Base-by-base conservation (phyloP, 257 asterid species). In the Primulina huaijiensis region DNA sequence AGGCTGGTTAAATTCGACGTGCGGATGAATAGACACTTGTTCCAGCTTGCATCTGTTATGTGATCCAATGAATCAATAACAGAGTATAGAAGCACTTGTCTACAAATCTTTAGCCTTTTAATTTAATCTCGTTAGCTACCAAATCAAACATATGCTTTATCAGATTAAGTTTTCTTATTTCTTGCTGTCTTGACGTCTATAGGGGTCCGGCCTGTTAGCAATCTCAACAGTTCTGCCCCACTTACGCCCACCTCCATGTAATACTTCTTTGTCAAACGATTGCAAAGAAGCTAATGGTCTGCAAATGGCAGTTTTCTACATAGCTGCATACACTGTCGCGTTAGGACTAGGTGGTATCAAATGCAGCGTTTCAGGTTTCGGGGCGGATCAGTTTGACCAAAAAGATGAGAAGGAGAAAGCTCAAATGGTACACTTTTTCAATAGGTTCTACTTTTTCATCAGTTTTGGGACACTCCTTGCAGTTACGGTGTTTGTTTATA, bases 311-410 rank as follows among this genome's bases (percentile, higher is more conserved):
- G 64, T 74, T 20, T 72, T 74, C 53, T 70, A 78, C 65, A 3
- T 71, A 20, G 55, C 79, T 52, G 10, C 74, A 7, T 78, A 78
- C 53, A 61, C 67, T 0, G 30, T 65, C 0, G 82, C 79, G 0
- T 6, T 78, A 2, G 82, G 82, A 19, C 43, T 73, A 8, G 82
- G 82, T 2, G 79, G 82, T 23, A 62, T 78, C 27, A 78, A 78
- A 72, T 78, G 74, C 63, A 70, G 78, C 19, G 82, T 78, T 17
- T 78, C 82, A 0, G 82, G 82, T 7, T 78, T 78, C 3, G 82
- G 82, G 31, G 59, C 79, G 0, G 82, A 78, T 55, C 82, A 78
- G 46, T 78, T 78, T 52, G 82, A 78, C 8, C 34, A 72, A 5
- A 65, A 33, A 9, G 62, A 70, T n/a, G 74, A 63, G 6, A 72